Conservation (phyloP, 208 protist species). For the Acanthamoeba triangularis region DNA sequence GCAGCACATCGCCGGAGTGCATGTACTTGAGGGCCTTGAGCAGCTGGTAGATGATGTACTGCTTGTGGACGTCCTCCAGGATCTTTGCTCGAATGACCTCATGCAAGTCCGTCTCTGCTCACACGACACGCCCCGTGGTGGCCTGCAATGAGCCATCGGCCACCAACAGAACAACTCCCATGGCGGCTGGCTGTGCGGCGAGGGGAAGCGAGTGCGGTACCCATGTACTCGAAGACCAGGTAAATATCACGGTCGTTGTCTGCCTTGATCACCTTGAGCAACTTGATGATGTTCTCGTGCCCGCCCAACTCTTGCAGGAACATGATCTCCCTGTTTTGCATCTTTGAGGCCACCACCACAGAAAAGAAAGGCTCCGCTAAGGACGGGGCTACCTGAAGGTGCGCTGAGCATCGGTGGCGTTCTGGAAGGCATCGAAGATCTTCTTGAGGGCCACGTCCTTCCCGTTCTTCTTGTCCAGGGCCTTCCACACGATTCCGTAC, state of each 20-base stretch:
- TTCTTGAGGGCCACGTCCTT: conserved; percentile 97
- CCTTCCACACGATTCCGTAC: conserved; percentile 97
- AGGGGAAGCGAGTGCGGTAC: conserved; percentile 27
- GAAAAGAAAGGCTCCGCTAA: too few species aligned
- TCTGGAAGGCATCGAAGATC: conserved; percentile 95
- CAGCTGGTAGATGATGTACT: conserved; percentile 98
- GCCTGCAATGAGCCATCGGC: too few species aligned
- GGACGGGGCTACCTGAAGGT: conserved; percentile 93
- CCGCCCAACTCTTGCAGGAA: conserved; percentile 92
- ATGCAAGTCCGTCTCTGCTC: conserved; percentile 92
- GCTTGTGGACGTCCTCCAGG: conserved; percentile 97
- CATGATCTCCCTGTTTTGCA: conserved; percentile 70
- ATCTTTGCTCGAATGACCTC: conserved; percentile 98
- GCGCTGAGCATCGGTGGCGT: conserved; percentile 92
- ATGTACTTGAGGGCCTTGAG: conserved; percentile 98
- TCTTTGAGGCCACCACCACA: too few species aligned
- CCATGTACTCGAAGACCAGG: conserved; percentile 99
- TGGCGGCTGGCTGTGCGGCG: not conserved
- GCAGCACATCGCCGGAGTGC: conserved; percentile 91
- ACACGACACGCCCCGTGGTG: not conserved
- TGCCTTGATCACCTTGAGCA: conserved; percentile 98
- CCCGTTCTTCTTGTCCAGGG: conserved; percentile 94
- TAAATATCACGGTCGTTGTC: conserved; percentile 99
- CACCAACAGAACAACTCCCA: too few species aligned
- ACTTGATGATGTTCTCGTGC: conserved; percentile 98